phyloP scores from a whole-genome alignment of 2,329 filamentous ascomycete genomes.

The Pseudocercospora cruenta region DNA sequence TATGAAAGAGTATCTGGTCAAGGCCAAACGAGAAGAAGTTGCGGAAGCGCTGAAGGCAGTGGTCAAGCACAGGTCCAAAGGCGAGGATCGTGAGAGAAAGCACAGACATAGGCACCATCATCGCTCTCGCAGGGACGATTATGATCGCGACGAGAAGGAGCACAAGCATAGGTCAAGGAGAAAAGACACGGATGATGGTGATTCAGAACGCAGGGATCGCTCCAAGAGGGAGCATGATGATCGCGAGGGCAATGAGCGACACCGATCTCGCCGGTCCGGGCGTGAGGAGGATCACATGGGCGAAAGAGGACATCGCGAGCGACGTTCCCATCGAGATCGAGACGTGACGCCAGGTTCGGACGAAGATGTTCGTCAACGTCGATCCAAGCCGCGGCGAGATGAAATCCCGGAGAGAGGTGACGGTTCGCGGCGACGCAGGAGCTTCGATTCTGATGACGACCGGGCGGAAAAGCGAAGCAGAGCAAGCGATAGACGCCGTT shows the following conservation, averaged over 20 bases:
- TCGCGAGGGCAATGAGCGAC: background rate
- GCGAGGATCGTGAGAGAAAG: constrained; percentile 30
- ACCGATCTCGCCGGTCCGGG: background rate
- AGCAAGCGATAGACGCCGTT: background rate
- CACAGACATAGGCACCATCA: constrained; percentile 15
- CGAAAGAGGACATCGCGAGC: background rate
- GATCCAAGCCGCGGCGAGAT: background rate
- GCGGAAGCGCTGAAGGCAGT: constrained; percentile 66
- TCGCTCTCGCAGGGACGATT: constrained; percentile 2
- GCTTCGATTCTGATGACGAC: background rate
- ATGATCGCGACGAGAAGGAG: background rate
- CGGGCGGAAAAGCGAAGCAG: background rate
- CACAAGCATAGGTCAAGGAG: constrained; percentile 5
- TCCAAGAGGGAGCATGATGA: background rate
- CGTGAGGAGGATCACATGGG: background rate
- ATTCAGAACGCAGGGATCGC: constrained; percentile 2
- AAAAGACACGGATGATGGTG: background rate
- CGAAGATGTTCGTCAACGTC: background rate
- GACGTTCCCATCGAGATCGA: background rate
- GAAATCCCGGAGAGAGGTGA: too few relatives aligned
- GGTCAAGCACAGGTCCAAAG: constrained; percentile 56
- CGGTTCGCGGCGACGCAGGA: background rate
- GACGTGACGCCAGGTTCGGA: background rate
- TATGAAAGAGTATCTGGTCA: constrained; percentile 88
- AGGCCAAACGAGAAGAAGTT: constrained; percentile 89